Conservation (phyloP, 2,329 filamentous ascomycete species). For the Mariannaea sp. region DNA sequence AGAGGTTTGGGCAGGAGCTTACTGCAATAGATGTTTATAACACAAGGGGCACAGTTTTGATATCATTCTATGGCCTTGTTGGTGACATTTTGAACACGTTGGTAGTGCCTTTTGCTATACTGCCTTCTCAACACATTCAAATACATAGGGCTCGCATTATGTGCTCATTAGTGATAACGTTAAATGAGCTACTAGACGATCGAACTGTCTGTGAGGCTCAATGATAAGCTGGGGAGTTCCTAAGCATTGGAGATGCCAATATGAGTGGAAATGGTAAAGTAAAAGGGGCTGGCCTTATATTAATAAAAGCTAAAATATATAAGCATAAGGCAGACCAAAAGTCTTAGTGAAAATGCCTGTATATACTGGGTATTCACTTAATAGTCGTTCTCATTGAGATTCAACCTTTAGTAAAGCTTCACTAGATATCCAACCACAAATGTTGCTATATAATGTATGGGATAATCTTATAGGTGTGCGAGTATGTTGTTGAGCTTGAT, state of each 20-base stretch:
- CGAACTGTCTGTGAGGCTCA: too few species aligned
- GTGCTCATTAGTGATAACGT: constrained; percentile 6
- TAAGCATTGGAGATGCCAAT: too few species aligned
- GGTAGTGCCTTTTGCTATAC: too few species aligned
- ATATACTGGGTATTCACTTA: constrained; percentile 12
- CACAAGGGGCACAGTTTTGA: constrained; percentile 22
- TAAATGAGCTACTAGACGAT: too few species aligned
- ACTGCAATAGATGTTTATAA: constrained; percentile 11
- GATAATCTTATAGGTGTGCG: constrained; percentile 17
- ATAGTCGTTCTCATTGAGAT: neutral
- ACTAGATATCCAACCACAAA: neutral
- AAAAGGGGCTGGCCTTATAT: neutral
- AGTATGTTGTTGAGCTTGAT: constrained; percentile 22
- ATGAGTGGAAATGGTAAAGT: neutral
- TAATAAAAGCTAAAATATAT: constrained; percentile 2
- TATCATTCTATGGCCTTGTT: too few species aligned
- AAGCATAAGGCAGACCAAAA: neutral
- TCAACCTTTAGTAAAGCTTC: constrained; percentile 4
- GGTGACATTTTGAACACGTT: too few species aligned
- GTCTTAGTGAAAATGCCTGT: constrained; percentile 19
- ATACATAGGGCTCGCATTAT: too few species aligned
- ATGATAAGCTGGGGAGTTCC: too few species aligned
- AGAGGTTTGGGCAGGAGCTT: neutral
- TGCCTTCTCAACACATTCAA: too few species aligned
- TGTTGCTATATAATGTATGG: neutral